Evolutionary conservation across 225 moss, liverwort and hornwort genomes (phyloP), one percentile per base, ranked within the genome.

Genomic region (Neckera pumila): DNA sequence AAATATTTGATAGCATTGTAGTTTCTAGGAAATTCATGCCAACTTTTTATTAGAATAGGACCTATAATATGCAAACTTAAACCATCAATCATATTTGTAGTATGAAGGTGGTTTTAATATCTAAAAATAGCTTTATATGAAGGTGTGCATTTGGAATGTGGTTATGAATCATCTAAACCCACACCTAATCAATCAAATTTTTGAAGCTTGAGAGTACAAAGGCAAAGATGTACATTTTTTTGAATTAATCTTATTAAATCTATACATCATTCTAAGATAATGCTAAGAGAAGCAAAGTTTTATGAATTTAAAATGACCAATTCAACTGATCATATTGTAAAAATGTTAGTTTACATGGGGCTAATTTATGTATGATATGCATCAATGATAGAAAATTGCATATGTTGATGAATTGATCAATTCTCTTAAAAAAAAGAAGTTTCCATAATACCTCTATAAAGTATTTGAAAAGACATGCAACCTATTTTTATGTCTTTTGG

Each of bases 161-260:
- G n/a, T 56, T 11, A 56, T 56, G 15, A 77, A 36, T 73, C 2
- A 6, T 7, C 17, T 34, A 30, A 33, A 20, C 0, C 0, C 0
- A 0, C n/a, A 54, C 6, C 9, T 54, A 36, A 2, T 25, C 15
- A 26, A n/a, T 56, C 18, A 66, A 89, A 17, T 61, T 61, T 20
- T 82, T 65, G 16, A 89, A 86, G 77, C 26, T 36, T 14, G 12
- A 19, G 14, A 43, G 5, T 81, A 75, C 65, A 31, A 66, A 75
- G 9, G 33, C 60, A 67, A 8, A 76, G 60, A 40, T 49, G 34
- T 34, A 38, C 3, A 49, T 63, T 17, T 17, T 59, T 11, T 49
- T 82, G 6, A 49, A 57, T 62, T 4, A 80, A 38, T 79, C 36
- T 79, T 61, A 71, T 67, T 81, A 20, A 45, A 8, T 43, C 73